These are phyloP conservation scores for Vitellaria paradoxa DNA, from an alignment of 179 eudicot genomes.

Conservation along the genomic window DNA sequence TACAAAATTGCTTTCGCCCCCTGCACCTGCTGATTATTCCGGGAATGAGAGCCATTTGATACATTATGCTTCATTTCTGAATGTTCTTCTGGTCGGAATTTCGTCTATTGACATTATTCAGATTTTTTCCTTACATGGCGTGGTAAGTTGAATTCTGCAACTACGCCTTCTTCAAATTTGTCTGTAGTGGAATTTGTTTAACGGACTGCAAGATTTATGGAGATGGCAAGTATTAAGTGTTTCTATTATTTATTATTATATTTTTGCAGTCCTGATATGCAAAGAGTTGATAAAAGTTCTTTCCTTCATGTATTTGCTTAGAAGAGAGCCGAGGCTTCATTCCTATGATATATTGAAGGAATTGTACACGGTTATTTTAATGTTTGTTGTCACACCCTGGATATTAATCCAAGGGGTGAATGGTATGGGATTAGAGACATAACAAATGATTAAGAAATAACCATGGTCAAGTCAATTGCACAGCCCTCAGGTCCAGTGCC, in stretches of 20 bases:
- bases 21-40: constrained; percentile 63
- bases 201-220: background rate
- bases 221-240: background rate
- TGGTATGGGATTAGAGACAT: too few relatives aligned
- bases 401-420: background rate
- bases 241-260: background rate
- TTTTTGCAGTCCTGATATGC: background rate
- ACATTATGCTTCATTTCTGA: constrained; percentile 75
- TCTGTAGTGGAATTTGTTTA: constrained; percentile 2
- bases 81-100: constrained; percentile 81
- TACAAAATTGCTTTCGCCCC: constrained; percentile 74
- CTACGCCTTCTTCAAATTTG: constrained; percentile 4
- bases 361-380: background rate
- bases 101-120: constrained; percentile 76
- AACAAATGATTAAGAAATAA: too few relatives aligned
- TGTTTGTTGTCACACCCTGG: too few relatives aligned
- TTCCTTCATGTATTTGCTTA: background rate
- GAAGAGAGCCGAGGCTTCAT: background rate
- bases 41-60: constrained; percentile 78
- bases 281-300: background rate
- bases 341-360: background rate
- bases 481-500: too few relatives aligned
- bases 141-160: constrained; percentile 60
- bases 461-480: too few relatives aligned
- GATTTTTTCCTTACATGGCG: constrained; percentile 92